These are phyloP conservation scores for Neonectria neomacrospora DNA, from an alignment of 2,329 filamentous ascomycete genomes.

Conservation along the genomic window DNA sequence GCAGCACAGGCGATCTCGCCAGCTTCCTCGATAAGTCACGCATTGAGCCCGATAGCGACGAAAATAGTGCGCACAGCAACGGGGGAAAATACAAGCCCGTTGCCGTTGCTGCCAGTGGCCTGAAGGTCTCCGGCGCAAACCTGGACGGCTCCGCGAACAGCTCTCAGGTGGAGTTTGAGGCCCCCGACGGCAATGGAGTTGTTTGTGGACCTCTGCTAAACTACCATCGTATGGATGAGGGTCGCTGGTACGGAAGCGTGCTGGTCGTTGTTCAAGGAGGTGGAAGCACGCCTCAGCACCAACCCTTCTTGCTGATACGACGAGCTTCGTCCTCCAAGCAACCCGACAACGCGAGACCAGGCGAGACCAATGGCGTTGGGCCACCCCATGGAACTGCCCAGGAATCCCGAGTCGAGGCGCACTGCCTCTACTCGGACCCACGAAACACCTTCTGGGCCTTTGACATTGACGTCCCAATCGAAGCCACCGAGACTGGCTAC, in stretches of 20 bases:
- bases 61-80: slow-evolving; percentile 42
- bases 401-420: slow-evolving; percentile 54
- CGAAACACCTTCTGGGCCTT: slow-evolving; percentile 94
- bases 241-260: slow-evolving; percentile 85
- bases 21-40: slow-evolving; percentile 67
- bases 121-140: slow-evolving; percentile 14
- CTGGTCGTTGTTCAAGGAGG: slow-evolving; percentile 83
- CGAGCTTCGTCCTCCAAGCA: slow-evolving; percentile 48
- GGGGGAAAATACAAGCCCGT: slow-evolving; percentile 60
- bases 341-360: slow-evolving; percentile 38
- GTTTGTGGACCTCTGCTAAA: slow-evolving; percentile 81
- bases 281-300: slow-evolving; percentile 64
- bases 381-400: slow-evolving; percentile 50
- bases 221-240: slow-evolving; percentile 79
- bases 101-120: slow-evolving; percentile 53
- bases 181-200: slow-evolving; percentile 66
- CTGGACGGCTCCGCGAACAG: slow-evolving; percentile 37
- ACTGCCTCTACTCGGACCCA: slow-evolving; percentile 72
- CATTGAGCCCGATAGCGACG: slow-evolving; percentile 55
- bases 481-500: slow-evolving; percentile 76
- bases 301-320: slow-evolving; percentile 69
- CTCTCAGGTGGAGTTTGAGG: slow-evolving; percentile 28
- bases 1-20: slow-evolving; percentile 62
- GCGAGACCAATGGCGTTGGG: slow-evolving; percentile 45
- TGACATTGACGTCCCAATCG: slow-evolving; percentile 81